A percentile compares a stretch with the other conserved stretches of the same genome.
Conservation (phyloP, 805 yeast genomes). For the Myxozyma nipponensis region DNA sequence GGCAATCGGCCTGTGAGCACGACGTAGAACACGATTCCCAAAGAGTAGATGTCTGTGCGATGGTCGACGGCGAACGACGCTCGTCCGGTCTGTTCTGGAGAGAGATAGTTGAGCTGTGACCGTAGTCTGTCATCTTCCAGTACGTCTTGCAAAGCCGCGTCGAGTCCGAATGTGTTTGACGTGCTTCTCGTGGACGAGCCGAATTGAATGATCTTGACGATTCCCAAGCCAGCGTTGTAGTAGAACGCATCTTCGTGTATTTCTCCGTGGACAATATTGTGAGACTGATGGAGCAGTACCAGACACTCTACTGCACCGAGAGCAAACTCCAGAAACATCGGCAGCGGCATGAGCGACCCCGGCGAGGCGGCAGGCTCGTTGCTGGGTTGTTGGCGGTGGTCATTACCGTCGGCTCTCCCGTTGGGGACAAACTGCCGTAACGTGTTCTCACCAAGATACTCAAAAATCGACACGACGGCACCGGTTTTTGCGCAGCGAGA, state of each 20-base stretch:
- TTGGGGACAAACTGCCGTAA: conserved; percentile 16
- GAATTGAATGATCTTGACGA: conserved; percentile 24
- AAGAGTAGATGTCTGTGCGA: conserved; percentile 29
- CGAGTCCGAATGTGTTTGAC: conserved; percentile 1
- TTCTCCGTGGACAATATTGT: conserved; percentile 29
- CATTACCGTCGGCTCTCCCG: too few species aligned
- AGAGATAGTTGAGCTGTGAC: conserved; percentile 17
- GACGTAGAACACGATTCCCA: conserved; percentile 27
- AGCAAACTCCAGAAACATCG: conserved; percentile 28
- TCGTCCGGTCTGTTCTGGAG: conserved; percentile 30
- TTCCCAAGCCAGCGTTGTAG: conserved; percentile 14
- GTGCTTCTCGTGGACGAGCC: conserved; percentile 20
- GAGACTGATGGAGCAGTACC: conserved; percentile 24
- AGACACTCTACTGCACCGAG: conserved; percentile 26
- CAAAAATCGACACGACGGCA: conserved; percentile 26
- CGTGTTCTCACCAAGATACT: conserved; percentile 20
- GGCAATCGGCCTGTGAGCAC: conserved; percentile 25
- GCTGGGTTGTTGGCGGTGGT: too few species aligned
- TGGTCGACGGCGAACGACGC: conserved; percentile 22
- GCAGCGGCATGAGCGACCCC: conserved; percentile 14
- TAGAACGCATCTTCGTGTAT: conserved; percentile 27
- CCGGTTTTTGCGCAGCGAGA: conserved; percentile 9
- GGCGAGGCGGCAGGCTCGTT: not conserved
- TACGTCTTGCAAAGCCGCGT: conserved; percentile 6
- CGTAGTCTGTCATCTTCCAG: conserved; percentile 12